A percentile compares a stretch with the other conserved stretches of the same genome.
Evolutionary conservation across 495 filamentous ascomycete species (phyloP).

Genomic region (Trichoderma reesei): DNA sequence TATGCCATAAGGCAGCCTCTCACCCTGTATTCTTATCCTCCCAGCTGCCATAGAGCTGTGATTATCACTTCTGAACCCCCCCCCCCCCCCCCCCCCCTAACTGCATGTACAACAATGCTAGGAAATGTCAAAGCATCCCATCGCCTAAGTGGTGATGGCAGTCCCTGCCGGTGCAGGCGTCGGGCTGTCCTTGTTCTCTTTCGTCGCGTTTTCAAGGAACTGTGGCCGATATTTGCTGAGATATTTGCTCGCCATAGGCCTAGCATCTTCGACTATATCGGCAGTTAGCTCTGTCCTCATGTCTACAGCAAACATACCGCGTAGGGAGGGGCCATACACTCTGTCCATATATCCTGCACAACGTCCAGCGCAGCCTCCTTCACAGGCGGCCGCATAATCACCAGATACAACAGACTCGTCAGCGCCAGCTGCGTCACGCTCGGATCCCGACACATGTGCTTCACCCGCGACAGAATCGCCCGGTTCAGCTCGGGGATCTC

Average conservation of each 20-base stretch:
- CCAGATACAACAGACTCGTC: constrained; percentile 54
- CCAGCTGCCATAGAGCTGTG: too few relatives aligned
- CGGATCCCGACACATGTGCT: constrained; percentile 77
- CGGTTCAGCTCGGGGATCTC: constrained; percentile 76
- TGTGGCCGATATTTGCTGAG: constrained; percentile 43
- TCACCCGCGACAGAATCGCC: constrained; percentile 61
- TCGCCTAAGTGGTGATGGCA: constrained; percentile 10
- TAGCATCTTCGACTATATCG: constrained; percentile 35
- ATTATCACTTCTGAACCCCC: too few relatives aligned
- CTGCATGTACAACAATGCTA: too few relatives aligned
- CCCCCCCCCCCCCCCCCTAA: too few relatives aligned
- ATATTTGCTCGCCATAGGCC: constrained; percentile 44
- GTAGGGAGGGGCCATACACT: constrained; percentile 43
- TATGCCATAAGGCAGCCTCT: background rate
- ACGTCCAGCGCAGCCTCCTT: constrained; percentile 72
- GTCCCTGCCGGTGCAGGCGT: constrained; percentile 11
- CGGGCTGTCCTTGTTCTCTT: constrained; percentile 10
- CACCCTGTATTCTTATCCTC: background rate
- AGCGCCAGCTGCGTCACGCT: constrained; percentile 48
- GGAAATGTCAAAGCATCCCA: too few relatives aligned
- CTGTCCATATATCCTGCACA: constrained; percentile 76
- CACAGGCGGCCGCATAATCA: constrained; percentile 77
- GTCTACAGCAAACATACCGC: background rate
- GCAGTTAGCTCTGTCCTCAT: constrained; percentile 7
- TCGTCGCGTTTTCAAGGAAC: constrained; percentile 32